A percentile compares a stretch with the other conserved stretches of the same genome.
phyloP scores from a whole-genome alignment of 768 basidiomycete genomes.

The Russula emetica region DNA sequence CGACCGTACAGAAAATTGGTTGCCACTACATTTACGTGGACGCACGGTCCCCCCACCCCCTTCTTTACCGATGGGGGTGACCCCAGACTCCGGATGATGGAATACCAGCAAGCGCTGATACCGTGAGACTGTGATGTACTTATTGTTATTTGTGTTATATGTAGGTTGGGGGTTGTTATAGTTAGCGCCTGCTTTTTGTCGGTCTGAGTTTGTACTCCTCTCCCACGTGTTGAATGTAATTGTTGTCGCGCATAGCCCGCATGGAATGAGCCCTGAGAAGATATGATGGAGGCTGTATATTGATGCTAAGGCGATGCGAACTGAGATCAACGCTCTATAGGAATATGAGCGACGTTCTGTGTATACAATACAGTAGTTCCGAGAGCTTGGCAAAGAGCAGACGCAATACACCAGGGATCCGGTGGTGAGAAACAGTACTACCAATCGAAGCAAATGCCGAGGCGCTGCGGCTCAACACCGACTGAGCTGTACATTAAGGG shows the following conservation, averaged over 20 bases:
- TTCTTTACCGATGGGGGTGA: background rate
- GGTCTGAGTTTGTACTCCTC: constrained; percentile 20
- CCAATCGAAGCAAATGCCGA: background rate
- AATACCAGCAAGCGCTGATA: constrained; percentile 2
- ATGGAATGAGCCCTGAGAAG: background rate
- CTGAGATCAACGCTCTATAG: background rate
- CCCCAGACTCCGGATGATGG: constrained; percentile 3
- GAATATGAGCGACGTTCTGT: background rate
- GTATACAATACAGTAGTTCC: background rate
- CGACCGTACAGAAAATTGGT: constrained; percentile 17
- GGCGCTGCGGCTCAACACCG: background rate
- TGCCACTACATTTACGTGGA: constrained; percentile 19
- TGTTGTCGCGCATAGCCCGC: constrained; percentile 5
- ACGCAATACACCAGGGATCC: background rate
- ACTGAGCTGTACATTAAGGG: background rate
- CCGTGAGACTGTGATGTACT: constrained; percentile 12
- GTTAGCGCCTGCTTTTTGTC: constrained; percentile 23
- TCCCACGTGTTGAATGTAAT: constrained; percentile 22
- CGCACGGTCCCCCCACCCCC: constrained; percentile 14
- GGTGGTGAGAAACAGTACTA: background rate
- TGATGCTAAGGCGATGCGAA: background rate
- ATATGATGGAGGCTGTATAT: constrained; percentile 1
- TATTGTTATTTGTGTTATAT: constrained; percentile 21
- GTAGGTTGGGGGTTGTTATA: constrained; percentile 8
- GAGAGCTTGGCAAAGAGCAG: background rate